Evolutionary conservation across 176 grass and related monocot species (phyloP).

Genomic region (Poa annua): DNA sequence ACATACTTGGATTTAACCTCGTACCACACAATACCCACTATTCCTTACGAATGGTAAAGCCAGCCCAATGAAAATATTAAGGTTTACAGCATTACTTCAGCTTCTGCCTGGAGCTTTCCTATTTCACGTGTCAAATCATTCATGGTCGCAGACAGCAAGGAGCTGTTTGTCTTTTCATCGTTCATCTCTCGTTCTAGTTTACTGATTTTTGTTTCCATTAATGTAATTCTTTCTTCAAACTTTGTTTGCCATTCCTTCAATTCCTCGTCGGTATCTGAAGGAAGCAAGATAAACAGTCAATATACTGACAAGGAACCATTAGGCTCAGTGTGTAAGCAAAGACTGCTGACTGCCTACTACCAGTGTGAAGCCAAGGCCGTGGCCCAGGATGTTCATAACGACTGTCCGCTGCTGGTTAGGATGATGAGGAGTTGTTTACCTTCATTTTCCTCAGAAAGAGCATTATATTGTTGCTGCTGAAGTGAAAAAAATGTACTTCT

Average conservation of each 20-base stretch:
- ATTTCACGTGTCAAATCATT: constrained; percentile 62
- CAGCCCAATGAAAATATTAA: constrained; percentile 21
- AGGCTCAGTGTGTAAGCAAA: not conserved
- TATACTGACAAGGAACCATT: constrained; percentile 16
- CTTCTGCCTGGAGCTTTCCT: constrained; percentile 91
- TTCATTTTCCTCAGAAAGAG: constrained; percentile 96
- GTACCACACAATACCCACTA: constrained; percentile 5
- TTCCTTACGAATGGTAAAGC: constrained; percentile 20
- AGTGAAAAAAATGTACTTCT: constrained; percentile 80
- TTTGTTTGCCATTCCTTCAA: constrained; percentile 94
- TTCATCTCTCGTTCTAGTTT: constrained; percentile 81
- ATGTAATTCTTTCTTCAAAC: constrained; percentile 90
- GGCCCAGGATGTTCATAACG: constrained; percentile 5
- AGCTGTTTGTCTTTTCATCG: constrained; percentile 65
- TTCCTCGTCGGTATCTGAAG: constrained; percentile 93
- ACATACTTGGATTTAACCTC: constrained; percentile 36
- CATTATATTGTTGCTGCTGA: constrained; percentile 72
- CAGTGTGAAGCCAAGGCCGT: not conserved
- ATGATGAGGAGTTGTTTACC: constrained; percentile 47
- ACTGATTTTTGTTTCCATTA: constrained; percentile 74
- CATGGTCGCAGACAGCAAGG: constrained; percentile 39
- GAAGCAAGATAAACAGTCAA: constrained; percentile 20
- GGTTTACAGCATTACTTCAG: constrained; percentile 64
- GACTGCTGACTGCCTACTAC: not conserved
- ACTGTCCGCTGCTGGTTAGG: not conserved